Evolutionary conservation across 495 filamentous ascomycete species (phyloP).

Genomic region (Daldinia childiae): DNA sequence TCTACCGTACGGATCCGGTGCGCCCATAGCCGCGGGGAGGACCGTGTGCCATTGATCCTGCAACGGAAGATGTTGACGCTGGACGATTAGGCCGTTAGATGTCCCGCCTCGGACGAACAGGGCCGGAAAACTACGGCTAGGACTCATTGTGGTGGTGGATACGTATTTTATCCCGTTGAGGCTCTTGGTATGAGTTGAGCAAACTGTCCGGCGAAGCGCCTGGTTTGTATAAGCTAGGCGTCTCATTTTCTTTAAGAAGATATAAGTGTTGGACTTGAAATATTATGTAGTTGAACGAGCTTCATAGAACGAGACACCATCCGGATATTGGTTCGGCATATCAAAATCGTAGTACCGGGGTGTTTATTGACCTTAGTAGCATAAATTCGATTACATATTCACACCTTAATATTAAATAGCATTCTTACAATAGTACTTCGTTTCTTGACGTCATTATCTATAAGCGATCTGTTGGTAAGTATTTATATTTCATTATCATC

Average conservation of each 20-base stretch:
- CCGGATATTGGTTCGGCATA: background rate
- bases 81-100: slow-evolving; percentile 73
- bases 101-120: slow-evolving; percentile 79
- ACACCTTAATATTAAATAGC: background rate
- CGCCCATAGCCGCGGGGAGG: slow-evolving; percentile 71
- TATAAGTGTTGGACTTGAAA: background rate
- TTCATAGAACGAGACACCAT: background rate
- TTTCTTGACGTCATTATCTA: background rate
- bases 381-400: background rate
- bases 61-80: slow-evolving; percentile 60
- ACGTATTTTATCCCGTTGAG: background rate
- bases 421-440: background rate
- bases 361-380: background rate
- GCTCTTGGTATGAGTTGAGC: background rate
- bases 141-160: background rate
- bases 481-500: slow-evolving; percentile 7
- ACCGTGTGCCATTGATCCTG: slow-evolving; percentile 62
- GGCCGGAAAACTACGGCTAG: slow-evolving; percentile 58
- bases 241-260: background rate
- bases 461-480: background rate
- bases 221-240: background rate
- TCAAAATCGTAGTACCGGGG: background rate
- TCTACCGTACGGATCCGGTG: slow-evolving; percentile 72
- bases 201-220: background rate
- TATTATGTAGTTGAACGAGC: background rate